phyloP scores from a whole-genome alignment of 2,329 filamentous ascomycete genomes.

The Daldinia sp. region DNA sequence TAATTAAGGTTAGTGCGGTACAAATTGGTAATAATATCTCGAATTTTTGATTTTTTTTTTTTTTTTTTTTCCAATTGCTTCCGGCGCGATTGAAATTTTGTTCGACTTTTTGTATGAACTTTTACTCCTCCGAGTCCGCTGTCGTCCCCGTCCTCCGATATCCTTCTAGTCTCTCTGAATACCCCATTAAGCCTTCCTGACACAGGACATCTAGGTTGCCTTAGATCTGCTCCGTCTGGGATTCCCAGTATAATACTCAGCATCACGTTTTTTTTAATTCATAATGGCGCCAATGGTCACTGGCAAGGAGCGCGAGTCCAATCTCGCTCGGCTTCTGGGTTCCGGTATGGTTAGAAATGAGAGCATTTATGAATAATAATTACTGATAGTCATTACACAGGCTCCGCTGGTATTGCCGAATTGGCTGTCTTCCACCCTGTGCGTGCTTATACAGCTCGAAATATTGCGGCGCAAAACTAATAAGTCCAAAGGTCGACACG shows the following conservation, averaged over 20 bases:
- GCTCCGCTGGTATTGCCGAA: slow-evolving; percentile 71
- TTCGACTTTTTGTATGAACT: slow-evolving; percentile 23
- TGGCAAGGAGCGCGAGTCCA: slow-evolving; percentile 82
- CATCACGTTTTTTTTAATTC: slow-evolving; percentile 24
- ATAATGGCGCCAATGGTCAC: slow-evolving; percentile 71
- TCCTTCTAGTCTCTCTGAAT: slow-evolving; percentile 15
- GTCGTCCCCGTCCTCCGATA: slow-evolving; percentile 18
- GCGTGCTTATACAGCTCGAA: slow-evolving; percentile 46
- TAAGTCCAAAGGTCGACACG: slow-evolving; percentile 81
- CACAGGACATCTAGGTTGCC: slow-evolving; percentile 5
- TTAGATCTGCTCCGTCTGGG: not conserved
- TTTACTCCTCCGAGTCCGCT: slow-evolving; percentile 30
- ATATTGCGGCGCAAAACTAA: slow-evolving; percentile 43
- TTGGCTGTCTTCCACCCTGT: slow-evolving; percentile 79
- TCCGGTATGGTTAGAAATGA: slow-evolving; percentile 73
- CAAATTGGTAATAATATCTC: slow-evolving; percentile 30
- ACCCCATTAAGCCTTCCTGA: not conserved
- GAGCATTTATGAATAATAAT: not conserved
- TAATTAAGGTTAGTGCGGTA: slow-evolving; percentile 25
- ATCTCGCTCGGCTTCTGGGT: slow-evolving; percentile 86
- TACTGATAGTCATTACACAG: slow-evolving; percentile 55
- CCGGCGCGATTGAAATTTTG: slow-evolving; percentile 41
- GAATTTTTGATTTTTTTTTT: slow-evolving; percentile 26
- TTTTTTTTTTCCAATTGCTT: slow-evolving; percentile 34
- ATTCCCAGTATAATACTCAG: slow-evolving; percentile 2